Evolutionary conservation across 805 yeast genomes (phyloP).

Genomic region (Metschnikowia aberdeeniae): DNA sequence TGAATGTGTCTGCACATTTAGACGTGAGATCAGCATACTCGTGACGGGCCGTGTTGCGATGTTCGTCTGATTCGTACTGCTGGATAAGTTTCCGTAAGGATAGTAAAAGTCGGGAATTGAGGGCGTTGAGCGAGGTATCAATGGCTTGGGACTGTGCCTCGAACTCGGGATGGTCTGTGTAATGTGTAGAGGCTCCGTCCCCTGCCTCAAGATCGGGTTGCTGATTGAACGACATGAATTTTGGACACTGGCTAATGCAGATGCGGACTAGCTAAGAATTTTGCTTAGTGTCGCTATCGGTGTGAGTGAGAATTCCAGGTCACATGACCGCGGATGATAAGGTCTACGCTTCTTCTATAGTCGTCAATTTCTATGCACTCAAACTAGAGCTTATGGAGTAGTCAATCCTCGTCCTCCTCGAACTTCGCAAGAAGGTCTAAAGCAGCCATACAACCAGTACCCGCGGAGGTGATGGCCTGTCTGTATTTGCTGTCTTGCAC

Average conservation of each 20-base stretch:
- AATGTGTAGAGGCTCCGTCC: conserved; percentile 16
- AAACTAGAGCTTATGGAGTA: conserved; percentile 6
- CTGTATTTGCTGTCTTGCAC: conserved; percentile 96
- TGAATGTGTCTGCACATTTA: conserved; percentile 28
- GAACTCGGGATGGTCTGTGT: conserved; percentile 40
- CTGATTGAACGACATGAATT: conserved; percentile 27
- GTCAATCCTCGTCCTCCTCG: conserved; percentile 21
- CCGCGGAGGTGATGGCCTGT: conserved; percentile 99
- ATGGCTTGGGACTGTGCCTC: conserved; percentile 29
- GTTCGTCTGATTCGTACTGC: conserved; percentile 19
- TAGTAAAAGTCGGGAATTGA: conserved; percentile 26
- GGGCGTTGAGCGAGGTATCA: conserved; percentile 27
- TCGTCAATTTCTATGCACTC: not conserved
- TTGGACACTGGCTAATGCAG: not conserved
- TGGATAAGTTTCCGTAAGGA: conserved; percentile 20
- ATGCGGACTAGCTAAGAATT: not conserved
- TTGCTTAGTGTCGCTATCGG: too few relatives aligned
- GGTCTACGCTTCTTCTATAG: too few relatives aligned
- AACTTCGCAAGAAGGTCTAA: conserved; percentile 57
- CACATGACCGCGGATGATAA: conserved; percentile 2
- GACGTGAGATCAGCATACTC: conserved; percentile 15
- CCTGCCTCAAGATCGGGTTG: conserved; percentile 27
- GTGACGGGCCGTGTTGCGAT: not conserved
- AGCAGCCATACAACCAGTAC: conserved; percentile 99
- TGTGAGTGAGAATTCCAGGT: not conserved